A percentile compares a stretch with the other conserved stretches of the same genome.
These are phyloP conservation scores for Sphaerulina musiva DNA, from an alignment of 2,329 filamentous ascomycete genomes.

Conservation along the genomic window DNA sequence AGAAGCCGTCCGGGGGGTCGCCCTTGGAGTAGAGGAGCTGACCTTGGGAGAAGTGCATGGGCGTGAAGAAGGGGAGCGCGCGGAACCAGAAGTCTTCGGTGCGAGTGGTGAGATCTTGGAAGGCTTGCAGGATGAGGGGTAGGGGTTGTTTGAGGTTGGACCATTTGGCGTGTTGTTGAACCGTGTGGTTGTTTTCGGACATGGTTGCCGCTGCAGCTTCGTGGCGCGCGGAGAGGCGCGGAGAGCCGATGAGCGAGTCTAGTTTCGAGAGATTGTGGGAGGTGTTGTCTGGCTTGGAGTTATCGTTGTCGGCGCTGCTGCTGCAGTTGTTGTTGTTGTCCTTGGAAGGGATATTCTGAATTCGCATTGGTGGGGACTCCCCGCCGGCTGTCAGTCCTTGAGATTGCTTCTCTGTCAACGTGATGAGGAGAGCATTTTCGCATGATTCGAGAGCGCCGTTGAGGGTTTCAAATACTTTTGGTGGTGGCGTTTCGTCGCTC, in stretches of 20 bases:
- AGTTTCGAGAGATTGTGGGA: constrained; percentile 21
- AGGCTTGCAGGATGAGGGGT: constrained; percentile 88
- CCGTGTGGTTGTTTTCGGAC: constrained; percentile 48
- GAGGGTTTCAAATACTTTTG: constrained; percentile 72
- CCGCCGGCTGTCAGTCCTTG: constrained; percentile 37
- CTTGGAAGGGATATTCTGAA: constrained; percentile 13
- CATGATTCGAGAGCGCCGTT: constrained; percentile 91
- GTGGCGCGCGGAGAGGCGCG: constrained; percentile 69
- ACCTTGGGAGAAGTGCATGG: constrained; percentile 60
- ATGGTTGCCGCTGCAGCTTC: constrained; percentile 72
- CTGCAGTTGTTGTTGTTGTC: too few relatives aligned
- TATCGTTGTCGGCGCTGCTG: not conserved
- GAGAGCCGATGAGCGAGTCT: constrained; percentile 56
- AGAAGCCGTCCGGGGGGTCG: constrained; percentile 72
- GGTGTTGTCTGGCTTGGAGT: constrained; percentile 26
- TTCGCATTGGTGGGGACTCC: constrained; percentile 41
- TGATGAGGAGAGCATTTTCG: constrained; percentile 80
- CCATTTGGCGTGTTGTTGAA: constrained; percentile 57
- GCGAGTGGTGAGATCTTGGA: constrained; percentile 74
- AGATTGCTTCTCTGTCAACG: constrained; percentile 33
- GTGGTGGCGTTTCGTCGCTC: constrained; percentile 51
- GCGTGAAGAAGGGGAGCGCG: constrained; percentile 66
- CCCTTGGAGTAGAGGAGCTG: constrained; percentile 71
- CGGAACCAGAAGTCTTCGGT: constrained; percentile 96
- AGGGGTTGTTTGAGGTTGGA: constrained; percentile 83